Evolutionary conservation across 352 stramenopile genomes (phyloP).

Genomic region (Globisporangium mamillatum): DNA sequence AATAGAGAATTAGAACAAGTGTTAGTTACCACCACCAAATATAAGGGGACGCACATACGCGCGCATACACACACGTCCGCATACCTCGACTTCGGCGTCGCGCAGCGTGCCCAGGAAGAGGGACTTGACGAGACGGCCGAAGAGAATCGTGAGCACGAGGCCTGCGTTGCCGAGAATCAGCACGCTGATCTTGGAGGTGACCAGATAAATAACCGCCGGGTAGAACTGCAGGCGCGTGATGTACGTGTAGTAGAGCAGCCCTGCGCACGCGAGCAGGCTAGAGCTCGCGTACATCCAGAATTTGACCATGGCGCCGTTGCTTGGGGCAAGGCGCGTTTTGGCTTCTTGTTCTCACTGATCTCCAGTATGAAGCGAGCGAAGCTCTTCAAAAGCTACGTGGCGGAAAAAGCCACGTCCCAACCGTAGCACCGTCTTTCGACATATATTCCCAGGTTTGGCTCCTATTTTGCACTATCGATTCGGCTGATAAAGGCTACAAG

Average conservation of each 20-base stretch:
- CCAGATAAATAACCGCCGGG: conserved; percentile 94
- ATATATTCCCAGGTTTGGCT: no score
- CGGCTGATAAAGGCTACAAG: no score
- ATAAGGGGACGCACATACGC: background rate
- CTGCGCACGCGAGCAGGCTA: conserved; percentile 79
- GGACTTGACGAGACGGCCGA: conserved; percentile 70
- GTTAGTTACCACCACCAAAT: background rate
- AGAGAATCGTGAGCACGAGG: conserved; percentile 86
- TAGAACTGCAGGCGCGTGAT: conserved; percentile 97
- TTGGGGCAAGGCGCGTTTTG: no score
- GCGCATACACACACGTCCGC: background rate
- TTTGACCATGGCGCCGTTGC: conserved; percentile 40
- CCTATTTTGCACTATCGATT: no score
- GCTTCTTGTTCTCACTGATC: no score
- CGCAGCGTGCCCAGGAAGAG: conserved; percentile 86
- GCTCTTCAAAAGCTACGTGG: no score
- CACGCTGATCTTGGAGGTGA: conserved; percentile 96
- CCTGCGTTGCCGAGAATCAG: conserved; percentile 95
- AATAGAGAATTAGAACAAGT: background rate
- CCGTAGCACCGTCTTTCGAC: no score
- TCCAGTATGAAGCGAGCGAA: no score
- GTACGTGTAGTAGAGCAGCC: conserved; percentile 92
- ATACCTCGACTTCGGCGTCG: conserved; percentile 83
- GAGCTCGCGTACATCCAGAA: conserved; percentile 88
- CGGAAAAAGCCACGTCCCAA: no score